These are phyloP conservation scores for Amorphotheca resinae DNA, from an alignment of 495 filamentous ascomycete species.

Conservation along the genomic window DNA sequence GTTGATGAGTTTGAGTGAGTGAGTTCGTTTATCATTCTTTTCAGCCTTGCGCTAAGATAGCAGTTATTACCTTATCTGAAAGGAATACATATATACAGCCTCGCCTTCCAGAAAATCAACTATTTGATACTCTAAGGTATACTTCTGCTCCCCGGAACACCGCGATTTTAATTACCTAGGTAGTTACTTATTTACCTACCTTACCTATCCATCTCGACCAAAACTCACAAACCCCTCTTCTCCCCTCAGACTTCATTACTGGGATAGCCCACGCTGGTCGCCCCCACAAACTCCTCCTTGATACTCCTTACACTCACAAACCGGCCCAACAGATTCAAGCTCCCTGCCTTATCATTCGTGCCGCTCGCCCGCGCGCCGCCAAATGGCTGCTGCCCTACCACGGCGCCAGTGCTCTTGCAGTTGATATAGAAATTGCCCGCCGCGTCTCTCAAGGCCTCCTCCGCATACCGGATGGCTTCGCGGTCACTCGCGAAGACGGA, in stretches of 20 bases:
- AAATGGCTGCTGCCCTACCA: conserved; percentile 88
- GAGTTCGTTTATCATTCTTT: too few relatives aligned
- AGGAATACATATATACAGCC: too few relatives aligned
- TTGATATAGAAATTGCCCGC: conserved; percentile 91
- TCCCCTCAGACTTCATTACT: conserved; percentile 48
- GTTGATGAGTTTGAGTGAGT: too few relatives aligned
- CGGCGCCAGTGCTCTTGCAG: conserved; percentile 84
- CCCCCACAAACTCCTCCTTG: conserved; percentile 78
- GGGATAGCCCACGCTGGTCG: conserved; percentile 60
- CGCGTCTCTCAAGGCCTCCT: conserved; percentile 61
- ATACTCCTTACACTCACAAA: conserved; percentile 78
- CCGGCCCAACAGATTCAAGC: conserved; percentile 55
- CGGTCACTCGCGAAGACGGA: conserved; percentile 67
- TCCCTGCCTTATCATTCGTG: conserved; percentile 88
- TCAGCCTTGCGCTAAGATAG: too few relatives aligned
- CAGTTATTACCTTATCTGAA: too few relatives aligned
- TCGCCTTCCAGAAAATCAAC: too few relatives aligned
- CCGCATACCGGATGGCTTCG: conserved; percentile 49
- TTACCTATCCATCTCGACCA: too few relatives aligned
- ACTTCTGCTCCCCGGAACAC: too few relatives aligned
- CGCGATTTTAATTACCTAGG: too few relatives aligned
- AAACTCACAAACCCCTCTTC: background rate
- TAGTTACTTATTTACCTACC: too few relatives aligned
- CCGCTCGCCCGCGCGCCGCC: conserved; percentile 76
- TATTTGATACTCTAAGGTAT: too few relatives aligned